phyloP scores from a whole-genome alignment of 169 alveolate genomes.

The Cryptosporidium sp. region DNA sequence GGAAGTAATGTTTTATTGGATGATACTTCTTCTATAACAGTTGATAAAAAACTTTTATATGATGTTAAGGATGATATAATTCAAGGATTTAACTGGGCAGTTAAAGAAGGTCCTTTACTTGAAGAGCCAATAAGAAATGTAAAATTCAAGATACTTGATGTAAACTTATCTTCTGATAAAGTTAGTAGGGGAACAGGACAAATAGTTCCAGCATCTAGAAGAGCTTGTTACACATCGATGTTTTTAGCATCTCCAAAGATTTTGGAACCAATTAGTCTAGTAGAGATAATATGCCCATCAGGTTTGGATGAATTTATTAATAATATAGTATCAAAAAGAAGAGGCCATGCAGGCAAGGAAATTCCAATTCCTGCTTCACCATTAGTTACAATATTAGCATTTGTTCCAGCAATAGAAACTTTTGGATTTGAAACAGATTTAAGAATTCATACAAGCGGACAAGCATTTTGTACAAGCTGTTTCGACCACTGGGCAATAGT shows the following conservation, averaged over 20 bases:
- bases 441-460: conserved; percentile 96
- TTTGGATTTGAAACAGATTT: conserved; percentile 99
- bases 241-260: conserved; percentile 97
- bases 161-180: conserved; percentile 90
- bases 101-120: conserved; percentile 99
- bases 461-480: conserved; percentile 95
- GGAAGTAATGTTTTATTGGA: conserved; percentile 94
- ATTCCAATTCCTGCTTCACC: conserved; percentile 94
- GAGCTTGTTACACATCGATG: conserved; percentile 98
- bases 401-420: conserved; percentile 98
- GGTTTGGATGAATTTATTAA: conserved; percentile 50
- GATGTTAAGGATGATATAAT: conserved; percentile 87
- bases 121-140: conserved; percentile 95
- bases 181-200: conserved; percentile 96
- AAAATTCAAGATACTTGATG: conserved; percentile 91
- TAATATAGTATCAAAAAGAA: conserved; percentile 82
- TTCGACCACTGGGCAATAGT: conserved; percentile 97
- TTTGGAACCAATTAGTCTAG: conserved; percentile 96
- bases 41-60: conserved; percentile 84
- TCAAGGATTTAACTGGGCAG: conserved; percentile 99
- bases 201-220: conserved; percentile 95
- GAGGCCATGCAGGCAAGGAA: conserved; percentile 93
- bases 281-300: conserved; percentile 95
- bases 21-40: conserved; percentile 95
- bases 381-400: conserved; percentile 93